A percentile compares a stretch with the other conserved stretches of the same genome.
These are phyloP conservation scores for Musa acuminata DNA, from an alignment of 176 grass and related monocot species.

Conservation along the genomic window DNA sequence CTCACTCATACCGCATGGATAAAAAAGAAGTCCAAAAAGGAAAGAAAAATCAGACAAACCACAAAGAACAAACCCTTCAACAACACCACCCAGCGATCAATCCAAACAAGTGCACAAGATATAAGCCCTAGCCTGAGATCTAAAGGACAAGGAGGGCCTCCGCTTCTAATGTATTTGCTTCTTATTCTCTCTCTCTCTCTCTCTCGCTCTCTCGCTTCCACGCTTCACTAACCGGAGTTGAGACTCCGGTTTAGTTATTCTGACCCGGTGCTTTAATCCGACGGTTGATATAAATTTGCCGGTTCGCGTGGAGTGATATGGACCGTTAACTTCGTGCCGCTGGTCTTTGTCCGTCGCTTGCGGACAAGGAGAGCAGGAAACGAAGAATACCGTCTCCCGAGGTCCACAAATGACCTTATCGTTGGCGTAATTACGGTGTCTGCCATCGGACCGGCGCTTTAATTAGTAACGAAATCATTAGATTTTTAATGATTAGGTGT, in stretches of 20 bases:
- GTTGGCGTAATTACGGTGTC: neutral
- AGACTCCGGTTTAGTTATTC: neutral
- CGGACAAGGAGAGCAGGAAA: conserved; percentile 36
- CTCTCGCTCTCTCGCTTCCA: neutral
- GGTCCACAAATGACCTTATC: neutral
- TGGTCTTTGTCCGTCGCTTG: conserved; percentile 36
- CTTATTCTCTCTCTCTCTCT: neutral
- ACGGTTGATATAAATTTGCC: neutral
- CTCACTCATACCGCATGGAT: neutral
- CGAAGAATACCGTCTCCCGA: neutral
- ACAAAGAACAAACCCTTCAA: neutral
- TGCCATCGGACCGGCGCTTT: neutral
- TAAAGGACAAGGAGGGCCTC: neutral
- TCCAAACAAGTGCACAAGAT: neutral
- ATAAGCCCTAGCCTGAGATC: neutral
- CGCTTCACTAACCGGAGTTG: conserved; percentile 10
- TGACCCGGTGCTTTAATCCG: neutral
- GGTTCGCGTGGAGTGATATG: neutral
- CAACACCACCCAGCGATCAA: neutral
- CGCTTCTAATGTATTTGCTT: neutral
- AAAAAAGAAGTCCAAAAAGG: neutral
- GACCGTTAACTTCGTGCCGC: neutral
- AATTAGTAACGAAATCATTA: conserved; percentile 14
- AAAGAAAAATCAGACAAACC: neutral
- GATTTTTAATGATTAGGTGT: conserved; percentile 23